phyloP scores from a whole-genome alignment of 352 stramenopile species.

The Pythium graminicola region DNA sequence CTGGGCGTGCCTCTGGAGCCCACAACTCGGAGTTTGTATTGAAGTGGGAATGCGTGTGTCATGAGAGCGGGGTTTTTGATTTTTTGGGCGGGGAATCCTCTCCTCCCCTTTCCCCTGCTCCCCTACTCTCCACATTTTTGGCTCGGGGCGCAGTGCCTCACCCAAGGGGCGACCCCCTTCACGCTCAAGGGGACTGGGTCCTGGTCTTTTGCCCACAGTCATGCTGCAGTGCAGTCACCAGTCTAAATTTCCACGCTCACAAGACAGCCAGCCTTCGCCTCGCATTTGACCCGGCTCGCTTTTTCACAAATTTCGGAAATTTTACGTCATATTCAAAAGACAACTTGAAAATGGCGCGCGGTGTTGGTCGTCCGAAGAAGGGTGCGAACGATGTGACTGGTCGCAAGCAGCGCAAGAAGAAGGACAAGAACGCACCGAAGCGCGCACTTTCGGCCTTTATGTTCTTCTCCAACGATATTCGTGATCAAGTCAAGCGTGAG shows the following conservation, averaged over 20 bases:
- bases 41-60: slow-evolving; percentile 14
- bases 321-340: slow-evolving; percentile 22
- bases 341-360: slow-evolving; percentile 50
- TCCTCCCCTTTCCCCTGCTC: slow-evolving; percentile 12
- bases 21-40: slow-evolving; percentile 26
- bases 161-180: neutral
- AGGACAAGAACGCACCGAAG: slow-evolving; percentile 90
- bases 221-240: slow-evolving; percentile 30
- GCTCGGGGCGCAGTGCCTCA: slow-evolving; percentile 11
- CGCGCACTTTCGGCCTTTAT: slow-evolving; percentile 87
- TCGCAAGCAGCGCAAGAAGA: slow-evolving; percentile 85
- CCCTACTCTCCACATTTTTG: slow-evolving; percentile 14
- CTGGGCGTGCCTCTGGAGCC: neutral
- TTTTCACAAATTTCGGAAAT: slow-evolving; percentile 35
- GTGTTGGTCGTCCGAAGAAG: slow-evolving; percentile 66
- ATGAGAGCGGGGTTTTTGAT: slow-evolving; percentile 15
- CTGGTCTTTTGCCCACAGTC: slow-evolving; percentile 22
- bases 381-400: slow-evolving; percentile 45
- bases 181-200: too few species aligned
- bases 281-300: neutral
- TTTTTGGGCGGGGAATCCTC: slow-evolving; percentile 22
- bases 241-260: slow-evolving; percentile 53
- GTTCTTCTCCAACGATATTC: slow-evolving; percentile 89
- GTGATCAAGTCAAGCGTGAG: slow-evolving; percentile 84
- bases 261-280: slow-evolving; percentile 33